These are phyloP conservation scores for Wallacemonas sp. DNA, from an alignment of 208 protist species.

Conservation along the genomic window DNA sequence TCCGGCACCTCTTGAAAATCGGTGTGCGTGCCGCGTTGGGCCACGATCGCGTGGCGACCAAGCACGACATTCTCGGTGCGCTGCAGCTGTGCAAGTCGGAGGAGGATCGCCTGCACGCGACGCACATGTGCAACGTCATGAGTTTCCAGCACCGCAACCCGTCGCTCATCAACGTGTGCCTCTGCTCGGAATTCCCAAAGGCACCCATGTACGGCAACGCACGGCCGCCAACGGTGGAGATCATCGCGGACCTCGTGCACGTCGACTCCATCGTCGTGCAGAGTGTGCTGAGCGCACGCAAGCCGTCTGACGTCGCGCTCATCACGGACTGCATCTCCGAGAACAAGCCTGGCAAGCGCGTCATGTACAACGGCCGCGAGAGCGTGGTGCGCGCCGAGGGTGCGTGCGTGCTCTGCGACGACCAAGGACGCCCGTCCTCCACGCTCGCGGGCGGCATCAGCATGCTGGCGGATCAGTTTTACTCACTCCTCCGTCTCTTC, in stretches of 20 bases:
- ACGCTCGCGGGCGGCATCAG: constrained; percentile 66
- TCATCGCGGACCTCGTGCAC: constrained; percentile 70
- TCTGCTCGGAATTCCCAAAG: constrained; percentile 58
- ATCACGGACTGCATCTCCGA: constrained; percentile 77
- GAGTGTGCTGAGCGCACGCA: constrained; percentile 40
- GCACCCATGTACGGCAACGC: constrained; percentile 51
- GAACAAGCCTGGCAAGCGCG: constrained; percentile 48
- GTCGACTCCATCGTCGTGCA: constrained; percentile 58
- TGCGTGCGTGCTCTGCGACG: constrained; percentile 62
- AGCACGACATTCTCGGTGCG: constrained; percentile 58
- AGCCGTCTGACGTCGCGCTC: constrained; percentile 49
- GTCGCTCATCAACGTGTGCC: constrained; percentile 56
- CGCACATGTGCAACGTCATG: constrained; percentile 74
- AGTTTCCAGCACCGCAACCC: constrained; percentile 65
- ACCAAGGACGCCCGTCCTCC: constrained; percentile 37
- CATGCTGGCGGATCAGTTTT: constrained; percentile 63
- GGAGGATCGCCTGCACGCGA: constrained; percentile 58
- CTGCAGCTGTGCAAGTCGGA: constrained; percentile 35
- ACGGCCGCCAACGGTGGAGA: constrained; percentile 57
- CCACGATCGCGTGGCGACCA: constrained; percentile 53
- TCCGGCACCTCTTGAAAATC: constrained; percentile 44
- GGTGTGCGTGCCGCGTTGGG: constrained; percentile 53
- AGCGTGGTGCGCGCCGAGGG: constrained; percentile 58
- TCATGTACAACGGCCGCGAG: constrained; percentile 63
- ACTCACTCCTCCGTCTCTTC: constrained; percentile 62